These are phyloP conservation scores for Lasiodiplodia sp. DNA, from an alignment of 2,329 filamentous ascomycete genomes.

Conservation along the genomic window DNA sequence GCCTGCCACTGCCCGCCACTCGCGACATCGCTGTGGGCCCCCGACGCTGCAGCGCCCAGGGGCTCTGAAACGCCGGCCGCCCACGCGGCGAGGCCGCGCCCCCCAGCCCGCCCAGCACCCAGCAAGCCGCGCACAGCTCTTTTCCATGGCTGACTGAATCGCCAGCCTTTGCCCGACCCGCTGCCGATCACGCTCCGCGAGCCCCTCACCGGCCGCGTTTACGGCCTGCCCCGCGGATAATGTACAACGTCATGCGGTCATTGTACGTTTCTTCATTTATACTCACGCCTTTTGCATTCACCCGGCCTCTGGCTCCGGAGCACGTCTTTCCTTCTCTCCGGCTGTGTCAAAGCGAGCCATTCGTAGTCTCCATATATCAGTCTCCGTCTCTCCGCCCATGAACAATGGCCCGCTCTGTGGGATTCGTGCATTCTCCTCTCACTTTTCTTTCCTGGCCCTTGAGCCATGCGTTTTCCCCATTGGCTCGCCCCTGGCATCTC, in stretches of 20 bases:
- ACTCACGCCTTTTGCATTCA: neutral
- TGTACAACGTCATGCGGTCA: slow-evolving; percentile 22
- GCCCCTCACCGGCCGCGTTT: slow-evolving; percentile 20
- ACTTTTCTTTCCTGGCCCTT: neutral
- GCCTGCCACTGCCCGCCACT: slow-evolving; percentile 8
- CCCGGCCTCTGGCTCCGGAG: neutral
- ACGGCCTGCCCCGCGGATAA: slow-evolving; percentile 23
- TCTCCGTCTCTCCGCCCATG: neutral
- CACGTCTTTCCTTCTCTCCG: neutral
- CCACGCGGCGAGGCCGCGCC: neutral
- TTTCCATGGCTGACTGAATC: neutral
- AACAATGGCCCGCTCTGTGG: neutral
- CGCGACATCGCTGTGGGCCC: slow-evolving; percentile 2
- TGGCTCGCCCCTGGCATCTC: slow-evolving; percentile 10
- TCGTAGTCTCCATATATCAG: slow-evolving; percentile 10
- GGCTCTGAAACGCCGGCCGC: slow-evolving; percentile 16
- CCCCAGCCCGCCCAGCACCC: neutral
- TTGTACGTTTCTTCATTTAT: neutral
- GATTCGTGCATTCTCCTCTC: slow-evolving; percentile 13
- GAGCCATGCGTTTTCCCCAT: slow-evolving; percentile 15
- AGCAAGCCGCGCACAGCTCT: slow-evolving; percentile 14
- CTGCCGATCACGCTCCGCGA: neutral
- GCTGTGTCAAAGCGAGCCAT: neutral
- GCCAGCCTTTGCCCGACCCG: neutral
- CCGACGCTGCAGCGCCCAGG: slow-evolving; percentile 5